phyloP scores from a whole-genome alignment of 441 rosid genomes.

The Mallotus japonicus region DNA sequence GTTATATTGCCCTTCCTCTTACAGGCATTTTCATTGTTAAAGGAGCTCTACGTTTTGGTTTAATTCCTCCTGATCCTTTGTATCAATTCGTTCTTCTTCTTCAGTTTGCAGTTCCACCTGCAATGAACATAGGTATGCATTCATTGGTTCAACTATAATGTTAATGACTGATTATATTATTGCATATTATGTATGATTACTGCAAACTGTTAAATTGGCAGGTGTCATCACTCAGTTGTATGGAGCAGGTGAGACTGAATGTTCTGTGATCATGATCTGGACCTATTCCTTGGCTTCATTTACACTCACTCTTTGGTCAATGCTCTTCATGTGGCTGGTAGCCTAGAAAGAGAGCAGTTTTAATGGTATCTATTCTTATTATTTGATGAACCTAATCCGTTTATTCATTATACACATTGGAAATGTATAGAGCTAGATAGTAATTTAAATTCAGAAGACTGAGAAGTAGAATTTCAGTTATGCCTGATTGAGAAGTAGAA shows the following conservation, averaged over 20 bases:
- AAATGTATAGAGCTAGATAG: not conserved
- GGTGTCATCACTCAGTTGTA: slow-evolving; percentile 54
- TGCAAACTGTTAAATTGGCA: slow-evolving; percentile 11
- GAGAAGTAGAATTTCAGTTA: too few relatives aligned
- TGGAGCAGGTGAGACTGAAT: slow-evolving; percentile 52
- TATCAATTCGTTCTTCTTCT: slow-evolving; percentile 51
- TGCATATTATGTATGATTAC: not conserved
- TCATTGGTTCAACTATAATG: too few relatives aligned
- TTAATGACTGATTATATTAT: not conserved
- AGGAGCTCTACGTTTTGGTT: slow-evolving; percentile 40
- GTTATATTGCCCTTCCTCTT: slow-evolving; percentile 38
- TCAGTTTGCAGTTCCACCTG: slow-evolving; percentile 59
- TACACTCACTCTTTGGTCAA: slow-evolving; percentile 53
- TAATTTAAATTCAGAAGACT: not conserved
- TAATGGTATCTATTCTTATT: too few relatives aligned
- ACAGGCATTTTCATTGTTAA: slow-evolving; percentile 52
- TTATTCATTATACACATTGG: too few relatives aligned
- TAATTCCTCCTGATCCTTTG: slow-evolving; percentile 42
- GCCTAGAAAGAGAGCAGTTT: not conserved
- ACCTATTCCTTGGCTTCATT: slow-evolving; percentile 47
- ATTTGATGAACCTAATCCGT: too few relatives aligned
- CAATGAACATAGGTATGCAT: slow-evolving; percentile 43
- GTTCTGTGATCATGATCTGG: slow-evolving; percentile 57
- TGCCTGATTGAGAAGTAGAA: too few relatives aligned
- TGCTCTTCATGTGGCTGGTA: slow-evolving; percentile 47